Conservation (phyloP, 2,329 filamentous ascomycete genomes). For the Rhexocercosporidium sp. region DNA sequence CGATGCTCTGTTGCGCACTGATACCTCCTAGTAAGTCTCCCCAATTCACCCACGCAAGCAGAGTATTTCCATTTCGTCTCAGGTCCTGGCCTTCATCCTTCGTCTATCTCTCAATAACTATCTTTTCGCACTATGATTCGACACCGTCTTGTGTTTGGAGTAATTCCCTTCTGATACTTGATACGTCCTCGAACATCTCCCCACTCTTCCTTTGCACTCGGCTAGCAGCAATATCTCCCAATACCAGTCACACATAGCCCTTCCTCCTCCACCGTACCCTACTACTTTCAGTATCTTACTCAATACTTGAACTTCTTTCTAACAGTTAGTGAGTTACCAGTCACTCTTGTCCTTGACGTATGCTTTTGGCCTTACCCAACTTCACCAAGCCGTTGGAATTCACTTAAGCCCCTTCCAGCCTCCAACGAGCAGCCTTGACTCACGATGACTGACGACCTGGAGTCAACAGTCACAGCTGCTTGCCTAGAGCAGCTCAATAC, state of each 20-base stretch:
- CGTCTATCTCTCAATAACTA: background rate
- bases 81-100: background rate
- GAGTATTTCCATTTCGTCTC: background rate
- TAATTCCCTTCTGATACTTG: background rate
- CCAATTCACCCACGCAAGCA: background rate
- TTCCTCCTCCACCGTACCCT: background rate
- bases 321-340: too few relatives aligned
- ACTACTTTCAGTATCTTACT: too few relatives aligned
- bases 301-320: too few relatives aligned
- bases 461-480: too few relatives aligned
- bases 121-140: background rate
- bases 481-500: too few relatives aligned
- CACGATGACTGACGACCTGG: too few relatives aligned
- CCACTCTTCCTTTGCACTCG: background rate
- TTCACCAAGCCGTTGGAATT: too few relatives aligned
- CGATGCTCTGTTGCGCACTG: too few relatives aligned
- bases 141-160: background rate
- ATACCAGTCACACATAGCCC: background rate
- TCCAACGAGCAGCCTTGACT: too few relatives aligned
- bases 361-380: too few relatives aligned
- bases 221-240: background rate
- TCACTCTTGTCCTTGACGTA: too few relatives aligned
- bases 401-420: too few relatives aligned
- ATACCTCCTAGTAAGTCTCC: background rate
- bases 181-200: background rate